phyloP scores from a whole-genome alignment of 306 rosid species.

The Quercus glauca region DNA sequence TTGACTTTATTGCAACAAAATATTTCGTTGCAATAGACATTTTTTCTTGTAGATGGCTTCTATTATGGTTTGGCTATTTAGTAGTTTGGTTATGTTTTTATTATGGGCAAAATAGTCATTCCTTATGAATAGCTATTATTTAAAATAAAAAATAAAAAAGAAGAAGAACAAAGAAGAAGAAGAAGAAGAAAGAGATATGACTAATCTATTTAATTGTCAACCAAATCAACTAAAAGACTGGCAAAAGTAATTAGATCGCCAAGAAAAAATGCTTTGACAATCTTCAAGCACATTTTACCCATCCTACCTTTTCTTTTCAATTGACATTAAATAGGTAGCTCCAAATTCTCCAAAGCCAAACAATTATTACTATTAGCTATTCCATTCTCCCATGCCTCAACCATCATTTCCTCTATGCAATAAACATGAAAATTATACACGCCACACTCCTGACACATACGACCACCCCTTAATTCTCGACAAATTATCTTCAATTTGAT shows the following conservation, averaged over 20 bases:
- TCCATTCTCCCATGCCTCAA: background rate
- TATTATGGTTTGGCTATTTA: no score
- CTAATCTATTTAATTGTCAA: no score
- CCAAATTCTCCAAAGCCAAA: constrained; percentile 7
- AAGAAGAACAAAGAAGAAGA: no score
- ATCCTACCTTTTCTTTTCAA: background rate
- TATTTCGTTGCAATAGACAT: no score
- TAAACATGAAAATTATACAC: constrained; percentile 6
- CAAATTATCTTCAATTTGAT: background rate
- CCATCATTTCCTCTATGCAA: constrained; percentile 6
- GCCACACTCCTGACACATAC: background rate
- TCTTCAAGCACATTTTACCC: background rate
- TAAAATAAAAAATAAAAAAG: no score
- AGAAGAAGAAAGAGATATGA: no score
- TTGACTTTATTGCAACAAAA: no score
- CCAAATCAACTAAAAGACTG: no score
- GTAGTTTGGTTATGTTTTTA: no score
- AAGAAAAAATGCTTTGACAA: background rate
- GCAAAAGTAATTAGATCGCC: background rate
- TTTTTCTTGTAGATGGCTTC: no score
- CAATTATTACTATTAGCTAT: background rate
- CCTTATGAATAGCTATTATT: no score
- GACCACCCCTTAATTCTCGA: constrained; percentile 6
- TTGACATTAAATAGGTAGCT: background rate
- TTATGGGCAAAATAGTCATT: no score